phyloP scores from a whole-genome alignment of 345 rosid species.

The Eucalyptus sideroxylon region DNA sequence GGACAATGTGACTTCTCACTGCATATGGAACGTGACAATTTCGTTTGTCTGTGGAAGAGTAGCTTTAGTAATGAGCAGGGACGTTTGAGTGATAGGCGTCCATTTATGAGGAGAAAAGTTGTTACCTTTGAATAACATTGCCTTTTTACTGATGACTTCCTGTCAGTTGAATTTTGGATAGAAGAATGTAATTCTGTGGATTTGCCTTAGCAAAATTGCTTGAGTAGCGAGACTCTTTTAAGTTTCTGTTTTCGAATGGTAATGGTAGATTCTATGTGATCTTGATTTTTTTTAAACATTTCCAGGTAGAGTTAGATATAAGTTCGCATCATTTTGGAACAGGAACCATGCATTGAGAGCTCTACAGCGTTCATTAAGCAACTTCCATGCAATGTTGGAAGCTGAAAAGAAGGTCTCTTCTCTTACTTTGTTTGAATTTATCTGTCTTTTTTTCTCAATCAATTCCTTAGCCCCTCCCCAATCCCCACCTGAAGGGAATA shows the following conservation, averaged over 20 bases:
- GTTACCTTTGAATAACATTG: background rate
- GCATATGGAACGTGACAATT: background rate
- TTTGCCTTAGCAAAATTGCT: background rate
- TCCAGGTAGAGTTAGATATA: conserved; percentile 99
- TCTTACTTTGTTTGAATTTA: background rate
- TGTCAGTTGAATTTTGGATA: background rate
- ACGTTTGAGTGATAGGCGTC: background rate
- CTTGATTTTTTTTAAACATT: background rate
- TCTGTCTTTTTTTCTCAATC: background rate
- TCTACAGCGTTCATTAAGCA: conserved; percentile 65
- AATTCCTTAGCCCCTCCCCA: background rate
- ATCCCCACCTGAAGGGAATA: background rate
- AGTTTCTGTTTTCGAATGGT: background rate
- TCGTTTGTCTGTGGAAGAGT: background rate
- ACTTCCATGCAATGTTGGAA: conserved; percentile 61
- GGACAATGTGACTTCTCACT: background rate
- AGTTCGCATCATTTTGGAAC: conserved; percentile 99
- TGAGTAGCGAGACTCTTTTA: background rate
- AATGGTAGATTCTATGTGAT: background rate
- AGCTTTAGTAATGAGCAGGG: background rate
- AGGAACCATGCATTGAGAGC: conserved; percentile 85
- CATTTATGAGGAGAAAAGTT: background rate
- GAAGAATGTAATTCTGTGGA: background rate
- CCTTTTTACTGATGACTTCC: background rate
- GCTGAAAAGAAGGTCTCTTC: conserved; percentile 81